Evolutionary conservation across 306 rosid species (phyloP).

Genomic region (Mimosa bimucronata): DNA sequence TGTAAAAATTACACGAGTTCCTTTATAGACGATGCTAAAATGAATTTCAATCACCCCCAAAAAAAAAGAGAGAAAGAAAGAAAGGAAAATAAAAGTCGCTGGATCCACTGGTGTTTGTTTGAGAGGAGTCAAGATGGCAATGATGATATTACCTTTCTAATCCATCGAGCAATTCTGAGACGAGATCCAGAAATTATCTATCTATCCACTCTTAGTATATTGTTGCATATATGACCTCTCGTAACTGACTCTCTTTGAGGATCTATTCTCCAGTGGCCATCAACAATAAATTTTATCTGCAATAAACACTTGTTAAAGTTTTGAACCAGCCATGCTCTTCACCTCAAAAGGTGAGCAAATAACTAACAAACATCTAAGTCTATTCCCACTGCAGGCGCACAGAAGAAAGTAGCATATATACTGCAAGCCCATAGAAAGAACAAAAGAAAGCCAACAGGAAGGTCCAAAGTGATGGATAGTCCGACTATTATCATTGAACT

Average conservation of each 20-base stretch:
- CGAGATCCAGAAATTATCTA: constrained; percentile 36
- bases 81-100: background rate
- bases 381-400: background rate
- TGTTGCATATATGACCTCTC: constrained; percentile 72
- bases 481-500: background rate
- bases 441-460: background rate
- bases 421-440: background rate
- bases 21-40: background rate
- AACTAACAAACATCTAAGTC: background rate
- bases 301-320: constrained; percentile 30
- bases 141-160: constrained; percentile 31
- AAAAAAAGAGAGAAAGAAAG: too few relatives aligned
- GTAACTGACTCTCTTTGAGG: constrained; percentile 66
- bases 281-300: constrained; percentile 90
- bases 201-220: constrained; percentile 69
- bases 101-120: background rate
- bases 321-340: constrained; percentile 7
- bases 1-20: background rate
- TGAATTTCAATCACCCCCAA: too few relatives aligned
- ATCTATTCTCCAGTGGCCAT: constrained; percentile 85
- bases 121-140: constrained; percentile 11
- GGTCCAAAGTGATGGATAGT: background rate
- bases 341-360: background rate
- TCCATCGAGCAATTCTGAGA: constrained; percentile 31
- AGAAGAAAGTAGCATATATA: background rate